Evolutionary conservation across 345 rosid species (phyloP).

Genomic region (Nasturtium officinale): DNA sequence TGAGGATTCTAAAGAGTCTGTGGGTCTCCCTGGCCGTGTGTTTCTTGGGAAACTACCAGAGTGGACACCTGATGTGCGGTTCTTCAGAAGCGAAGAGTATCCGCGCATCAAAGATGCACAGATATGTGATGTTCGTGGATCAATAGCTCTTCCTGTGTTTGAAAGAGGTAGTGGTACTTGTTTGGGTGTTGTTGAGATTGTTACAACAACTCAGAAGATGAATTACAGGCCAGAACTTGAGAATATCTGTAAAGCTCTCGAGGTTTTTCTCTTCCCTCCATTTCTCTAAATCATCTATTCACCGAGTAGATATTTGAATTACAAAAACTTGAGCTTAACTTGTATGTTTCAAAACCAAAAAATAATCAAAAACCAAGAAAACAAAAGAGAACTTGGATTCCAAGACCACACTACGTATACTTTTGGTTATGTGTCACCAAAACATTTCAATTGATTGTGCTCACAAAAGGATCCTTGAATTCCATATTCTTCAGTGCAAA

Average conservation of each 20-base stretch:
- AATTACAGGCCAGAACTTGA: constrained; percentile 79
- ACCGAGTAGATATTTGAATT: no score
- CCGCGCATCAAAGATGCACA: constrained; percentile 72
- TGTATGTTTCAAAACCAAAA: background rate
- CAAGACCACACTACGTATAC: background rate
- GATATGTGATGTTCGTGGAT: constrained; percentile 67
- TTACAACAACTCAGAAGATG: constrained; percentile 69
- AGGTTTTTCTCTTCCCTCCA: constrained; percentile 53
- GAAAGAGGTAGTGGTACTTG: constrained; percentile 75
- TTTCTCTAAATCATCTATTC: constrained; percentile 1
- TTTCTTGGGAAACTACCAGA: constrained; percentile 78
- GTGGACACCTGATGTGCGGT: constrained; percentile 97
- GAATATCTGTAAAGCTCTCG: constrained; percentile 83
- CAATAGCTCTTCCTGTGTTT: constrained; percentile 89
- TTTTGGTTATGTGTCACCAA: background rate
- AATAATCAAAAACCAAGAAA: no score
- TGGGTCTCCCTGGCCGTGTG: constrained; percentile 94
- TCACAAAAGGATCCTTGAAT: background rate
- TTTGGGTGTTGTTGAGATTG: constrained; percentile 90
- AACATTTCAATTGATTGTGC: background rate
- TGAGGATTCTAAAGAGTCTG: constrained; percentile 62
- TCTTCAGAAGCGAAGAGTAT: constrained; percentile 74
- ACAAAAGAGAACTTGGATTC: background rate
- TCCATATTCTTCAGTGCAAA: constrained; percentile 4
- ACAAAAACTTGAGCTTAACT: background rate